phyloP scores from a whole-genome alignment of 2,329 filamentous ascomycete genomes.

The Elsinoe fawcettii region DNA sequence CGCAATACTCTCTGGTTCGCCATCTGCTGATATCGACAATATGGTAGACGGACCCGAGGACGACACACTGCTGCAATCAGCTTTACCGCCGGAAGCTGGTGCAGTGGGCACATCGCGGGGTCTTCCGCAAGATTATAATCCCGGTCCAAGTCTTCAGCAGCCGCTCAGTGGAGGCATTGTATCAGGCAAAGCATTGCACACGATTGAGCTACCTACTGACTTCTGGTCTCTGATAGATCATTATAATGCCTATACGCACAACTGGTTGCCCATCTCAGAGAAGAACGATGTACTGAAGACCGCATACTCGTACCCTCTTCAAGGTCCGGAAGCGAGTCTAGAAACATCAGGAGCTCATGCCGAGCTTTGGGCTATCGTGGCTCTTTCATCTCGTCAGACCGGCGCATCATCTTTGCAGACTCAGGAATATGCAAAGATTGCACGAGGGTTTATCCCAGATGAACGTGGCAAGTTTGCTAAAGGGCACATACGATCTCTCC shows the following conservation, averaged over 20 bases:
- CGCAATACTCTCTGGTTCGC: constrained; percentile 46
- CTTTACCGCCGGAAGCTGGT: no score
- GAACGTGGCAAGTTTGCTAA: constrained; percentile 30
- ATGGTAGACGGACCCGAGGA: not conserved
- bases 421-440: not conserved
- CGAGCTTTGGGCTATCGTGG: constrained; percentile 40
- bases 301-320: constrained; percentile 47
- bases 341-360: constrained; percentile 36
- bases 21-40: constrained; percentile 15
- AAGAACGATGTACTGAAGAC: constrained; percentile 54
- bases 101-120: no score
- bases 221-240: constrained; percentile 59
- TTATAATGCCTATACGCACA: constrained; percentile 68
- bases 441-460: constrained; percentile 26
- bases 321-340: constrained; percentile 20
- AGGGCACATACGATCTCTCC: constrained; percentile 36
- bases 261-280: constrained; percentile 67
- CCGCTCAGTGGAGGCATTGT: not conserved
- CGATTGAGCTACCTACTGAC: constrained; percentile 41
- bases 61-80: not conserved
- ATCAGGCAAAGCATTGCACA: not conserved
- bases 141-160: no score
- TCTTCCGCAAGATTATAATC: no score
- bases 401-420: not conserved
- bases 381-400: constrained; percentile 27